Base-by-base conservation (phyloP, 805 yeast species). In the Ogataea degrootiae region DNA sequence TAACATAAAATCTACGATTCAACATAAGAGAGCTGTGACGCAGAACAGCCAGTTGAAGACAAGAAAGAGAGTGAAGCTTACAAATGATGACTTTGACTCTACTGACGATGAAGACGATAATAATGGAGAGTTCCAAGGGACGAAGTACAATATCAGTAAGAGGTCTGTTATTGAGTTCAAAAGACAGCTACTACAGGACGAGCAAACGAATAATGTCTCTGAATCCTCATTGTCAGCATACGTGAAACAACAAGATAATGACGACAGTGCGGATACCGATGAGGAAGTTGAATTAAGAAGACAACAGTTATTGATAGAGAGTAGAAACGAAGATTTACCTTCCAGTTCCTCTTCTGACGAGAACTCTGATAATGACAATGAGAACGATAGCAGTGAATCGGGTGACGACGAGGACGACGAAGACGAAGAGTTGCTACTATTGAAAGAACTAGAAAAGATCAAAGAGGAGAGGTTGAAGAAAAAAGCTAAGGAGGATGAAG, bases 31-130 rank as follows among this genome's bases (percentile, higher is more conserved):
- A 42, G 66, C 74, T 40, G 65, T 77, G 11, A 82, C 85, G 0
- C 80, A 79, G 1, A 84, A 83, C 48, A 71, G 69, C 34, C 70
- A 70, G 61, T 58, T 83, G 45, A 82, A 83, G 55, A 73, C 59
- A 46, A 61, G 85, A 41, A 64, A 47, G 59, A 60, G 42, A 40
- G 55, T 26, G 16, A 44, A 34, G 35, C 47, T 36, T 41, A 55
- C 37, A 54, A 60, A 52, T 39, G 49, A 21, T 21, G 63, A 56
- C 46, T 59, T 57, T 34, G 70, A 78, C 42, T 77, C 75, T 56
- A 77, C 70, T 15, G 74, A 70, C 43, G 79, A 77, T 39, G 71
- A 79, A 9, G 85, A 81, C 50, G 39, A 44, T 4, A 79, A 76
- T 39, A 71, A 79, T 9, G 85, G 80, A 51, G 19, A 31, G 5